A percentile compares a stretch with the other conserved stretches of the same genome.
These are phyloP conservation scores for Kwoniella sp. DNA, from an alignment of 768 basidiomycete genomes.

Conservation along the genomic window DNA sequence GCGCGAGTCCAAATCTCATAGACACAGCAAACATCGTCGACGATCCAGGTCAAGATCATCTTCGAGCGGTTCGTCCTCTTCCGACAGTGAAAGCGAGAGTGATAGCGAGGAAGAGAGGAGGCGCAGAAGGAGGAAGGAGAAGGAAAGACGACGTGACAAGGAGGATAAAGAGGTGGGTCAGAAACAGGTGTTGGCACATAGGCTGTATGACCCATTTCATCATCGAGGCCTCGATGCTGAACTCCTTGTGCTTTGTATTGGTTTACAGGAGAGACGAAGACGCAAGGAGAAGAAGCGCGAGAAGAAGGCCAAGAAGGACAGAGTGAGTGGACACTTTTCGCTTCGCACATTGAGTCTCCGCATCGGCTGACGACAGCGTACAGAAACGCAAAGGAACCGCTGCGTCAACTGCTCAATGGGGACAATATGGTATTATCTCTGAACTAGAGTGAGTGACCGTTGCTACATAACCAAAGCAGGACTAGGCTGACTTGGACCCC, in stretches of 20 bases:
- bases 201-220: background rate
- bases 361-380: no score
- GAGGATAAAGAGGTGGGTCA: slow-evolving; percentile 21
- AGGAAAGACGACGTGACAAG: slow-evolving; percentile 14
- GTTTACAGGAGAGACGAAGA: slow-evolving; percentile 38
- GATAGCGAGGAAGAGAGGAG: slow-evolving; percentile 32
- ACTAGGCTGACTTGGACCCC: slow-evolving; percentile 8
- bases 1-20: background rate
- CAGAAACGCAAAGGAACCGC: slow-evolving; percentile 63
- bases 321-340: slow-evolving; percentile 58
- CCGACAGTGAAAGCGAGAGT: slow-evolving; percentile 28
- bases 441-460: slow-evolving; percentile 75
- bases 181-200: background rate
- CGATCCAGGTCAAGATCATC: slow-evolving; percentile 20
- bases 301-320: slow-evolving; percentile 63
- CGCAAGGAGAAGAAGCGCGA: slow-evolving; percentile 46
- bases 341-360: no score
- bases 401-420: slow-evolving; percentile 73
- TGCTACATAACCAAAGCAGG: slow-evolving; percentile 10
- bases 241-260: no score
- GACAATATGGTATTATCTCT: slow-evolving; percentile 82
- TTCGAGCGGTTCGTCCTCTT: slow-evolving; percentile 14
- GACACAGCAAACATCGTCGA: slow-evolving; percentile 1
- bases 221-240: no score
- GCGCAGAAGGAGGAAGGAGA: slow-evolving; percentile 20